A percentile compares a stretch with the other conserved stretches of the same genome.
phyloP scores from a whole-genome alignment of 441 rosid genomes.

The Populus trichocarpa region DNA sequence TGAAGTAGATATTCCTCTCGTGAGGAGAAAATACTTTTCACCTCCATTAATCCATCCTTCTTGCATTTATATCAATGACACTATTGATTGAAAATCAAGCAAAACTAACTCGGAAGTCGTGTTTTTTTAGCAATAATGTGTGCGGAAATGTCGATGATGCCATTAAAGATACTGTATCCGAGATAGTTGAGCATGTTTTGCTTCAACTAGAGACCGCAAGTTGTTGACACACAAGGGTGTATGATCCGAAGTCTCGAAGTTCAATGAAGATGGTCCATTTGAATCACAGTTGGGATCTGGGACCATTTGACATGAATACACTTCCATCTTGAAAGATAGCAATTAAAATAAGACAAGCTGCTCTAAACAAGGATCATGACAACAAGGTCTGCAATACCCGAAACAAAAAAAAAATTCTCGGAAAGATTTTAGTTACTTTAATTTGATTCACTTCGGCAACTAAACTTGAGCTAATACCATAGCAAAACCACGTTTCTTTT shows the following conservation, averaged over 20 bases:
- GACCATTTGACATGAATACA: slow-evolving; percentile 5
- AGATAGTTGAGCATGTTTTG: not conserved
- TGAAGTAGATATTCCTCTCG: not conserved
- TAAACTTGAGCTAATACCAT: slow-evolving; percentile 3
- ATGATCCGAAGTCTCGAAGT: not conserved
- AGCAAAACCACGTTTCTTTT: not conserved
- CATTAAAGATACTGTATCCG: not conserved
- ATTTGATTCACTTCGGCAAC: slow-evolving; percentile 18
- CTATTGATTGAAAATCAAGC: not conserved
- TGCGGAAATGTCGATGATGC: not conserved
- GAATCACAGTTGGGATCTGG: not conserved
- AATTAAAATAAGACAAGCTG: not conserved
- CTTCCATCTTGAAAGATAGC: not conserved
- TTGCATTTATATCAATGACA: not conserved
- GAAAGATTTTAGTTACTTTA: not conserved
- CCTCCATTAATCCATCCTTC: not conserved
- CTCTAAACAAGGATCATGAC: not conserved
- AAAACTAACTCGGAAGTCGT: not conserved
- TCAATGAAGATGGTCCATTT: slow-evolving; percentile 12
- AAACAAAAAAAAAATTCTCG: not conserved
- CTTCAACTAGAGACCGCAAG: not conserved
- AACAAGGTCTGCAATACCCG: not conserved
- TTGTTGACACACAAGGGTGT: not conserved
- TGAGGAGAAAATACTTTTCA: not conserved
- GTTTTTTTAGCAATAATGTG: not conserved